Evolutionary conservation across 495 filamentous ascomycete genomes (phyloP).

Genomic region (Oidiodendron maius): DNA sequence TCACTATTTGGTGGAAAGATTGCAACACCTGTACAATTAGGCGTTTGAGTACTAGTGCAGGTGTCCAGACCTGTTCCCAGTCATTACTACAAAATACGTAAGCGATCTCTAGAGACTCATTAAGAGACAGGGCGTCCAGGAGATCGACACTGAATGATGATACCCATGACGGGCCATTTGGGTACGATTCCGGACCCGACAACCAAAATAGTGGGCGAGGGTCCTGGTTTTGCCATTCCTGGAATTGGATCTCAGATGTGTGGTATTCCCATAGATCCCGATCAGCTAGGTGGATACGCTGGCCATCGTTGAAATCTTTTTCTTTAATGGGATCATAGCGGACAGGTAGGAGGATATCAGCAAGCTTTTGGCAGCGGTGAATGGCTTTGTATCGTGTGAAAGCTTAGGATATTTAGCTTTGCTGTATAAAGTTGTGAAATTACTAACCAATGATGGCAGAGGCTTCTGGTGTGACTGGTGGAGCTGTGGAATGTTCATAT

Average conservation of each 20-base stretch:
- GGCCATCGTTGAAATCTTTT: not conserved
- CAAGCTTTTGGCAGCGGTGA: not conserved
- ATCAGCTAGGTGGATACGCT: not conserved
- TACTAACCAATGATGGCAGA: no score
- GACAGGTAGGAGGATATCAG: not conserved
- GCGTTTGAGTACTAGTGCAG: not conserved
- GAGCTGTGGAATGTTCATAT: no score
- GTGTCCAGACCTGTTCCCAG: not conserved
- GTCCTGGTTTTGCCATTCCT: not conserved
- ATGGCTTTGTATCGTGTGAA: not conserved
- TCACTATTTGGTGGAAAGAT: not conserved
- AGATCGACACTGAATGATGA: conserved; percentile 6
- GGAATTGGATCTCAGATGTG: not conserved
- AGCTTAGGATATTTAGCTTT: not conserved
- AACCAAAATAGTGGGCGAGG: conserved; percentile 1
- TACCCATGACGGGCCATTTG: conserved; percentile 1
- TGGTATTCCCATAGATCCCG: conserved; percentile 1
- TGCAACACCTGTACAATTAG: not conserved
- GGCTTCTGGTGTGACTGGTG: no score
- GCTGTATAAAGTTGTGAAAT: no score
- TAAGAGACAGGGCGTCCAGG: not conserved
- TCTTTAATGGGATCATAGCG: not conserved
- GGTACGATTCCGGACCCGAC: not conserved
- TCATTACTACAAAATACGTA: conserved; percentile 4
- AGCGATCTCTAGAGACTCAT: not conserved